These are phyloP conservation scores for Henningerozyma blattae DNA, from an alignment of 805 yeast genomes.

Conservation along the genomic window DNA sequence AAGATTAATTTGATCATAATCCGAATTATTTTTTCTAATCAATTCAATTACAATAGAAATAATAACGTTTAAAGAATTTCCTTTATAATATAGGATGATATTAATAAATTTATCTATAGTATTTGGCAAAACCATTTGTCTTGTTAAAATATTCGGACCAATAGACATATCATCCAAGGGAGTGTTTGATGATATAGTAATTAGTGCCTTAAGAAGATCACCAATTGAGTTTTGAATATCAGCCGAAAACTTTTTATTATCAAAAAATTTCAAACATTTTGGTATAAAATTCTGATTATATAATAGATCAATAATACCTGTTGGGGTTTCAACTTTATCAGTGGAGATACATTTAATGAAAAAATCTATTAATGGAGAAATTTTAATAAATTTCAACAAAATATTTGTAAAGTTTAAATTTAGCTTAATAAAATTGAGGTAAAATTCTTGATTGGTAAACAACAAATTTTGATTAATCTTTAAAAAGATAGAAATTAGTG, in stretches of 20 bases:
- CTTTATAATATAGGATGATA: constrained; percentile 55
- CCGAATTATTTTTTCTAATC: constrained; percentile 88
- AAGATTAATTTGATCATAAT: constrained; percentile 79
- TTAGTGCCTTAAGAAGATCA: constrained; percentile 83
- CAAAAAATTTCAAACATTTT: constrained; percentile 48
- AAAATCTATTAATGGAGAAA: constrained; percentile 85
- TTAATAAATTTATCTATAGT: constrained; percentile 50
- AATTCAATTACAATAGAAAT: constrained; percentile 89
- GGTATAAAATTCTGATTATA: constrained; percentile 63
- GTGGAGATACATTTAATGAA: constrained; percentile 77
- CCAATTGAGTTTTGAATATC: constrained; percentile 82
- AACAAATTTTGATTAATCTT: constrained; percentile 80
- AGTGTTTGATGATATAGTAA: constrained; percentile 83
- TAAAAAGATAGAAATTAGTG: constrained; percentile 71
- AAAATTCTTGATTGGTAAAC: constrained; percentile 49
- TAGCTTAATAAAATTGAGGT: constrained; percentile 25
- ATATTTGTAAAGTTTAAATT: constrained; percentile 54
- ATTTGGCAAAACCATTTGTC: constrained; percentile 67
- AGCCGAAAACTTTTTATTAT: constrained; percentile 40
- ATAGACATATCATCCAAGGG: constrained; percentile 66
- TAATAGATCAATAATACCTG: constrained; percentile 71
- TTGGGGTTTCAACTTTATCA: constrained; percentile 75
- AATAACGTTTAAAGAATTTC: constrained; percentile 77
- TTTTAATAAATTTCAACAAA: constrained; percentile 64
- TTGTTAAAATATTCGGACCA: constrained; percentile 84